Base-by-base conservation (phyloP, 805 yeast species). In the Sugiyamaella chiloensis region DNA sequence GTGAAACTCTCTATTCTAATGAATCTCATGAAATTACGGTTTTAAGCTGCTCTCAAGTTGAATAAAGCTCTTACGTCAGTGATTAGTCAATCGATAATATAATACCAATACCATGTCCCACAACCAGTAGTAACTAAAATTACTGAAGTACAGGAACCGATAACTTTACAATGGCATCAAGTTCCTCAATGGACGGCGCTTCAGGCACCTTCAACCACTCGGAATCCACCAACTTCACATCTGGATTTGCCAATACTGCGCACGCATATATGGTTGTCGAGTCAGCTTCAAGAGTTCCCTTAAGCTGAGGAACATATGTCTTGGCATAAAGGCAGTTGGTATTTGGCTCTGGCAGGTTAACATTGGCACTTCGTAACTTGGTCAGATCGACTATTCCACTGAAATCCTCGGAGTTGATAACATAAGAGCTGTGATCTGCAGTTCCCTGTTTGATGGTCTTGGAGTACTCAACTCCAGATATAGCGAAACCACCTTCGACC, bases 401-500 rank as follows among this genome's bases (percentile, higher is more conserved):
- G 36, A 48, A 48, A 17, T 48, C 52, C 12, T 44, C 48, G 7
- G 24, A 17, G 40, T 43, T 44, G 11, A 39, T 29, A n/a, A 40
- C 45, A 24, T 42, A 42, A 9, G 47, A 16, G 12, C 24, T 12
- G 34, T 14, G 16, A 9, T 9, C 40, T 9, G 30, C 27, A 14
- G 14, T 39, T n/a, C 16, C 44, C 23, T 24, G n/a, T 24, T 23
- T 45, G 34, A 47, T 14, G 2, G 35, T 35, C 40, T 21, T 36
- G 20, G 45, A 44, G 12, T 37, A 23, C 17, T 44, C 46, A 6
- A 31, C 14, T 5, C 37, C 47, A 8, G 44, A 42, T 17, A 50
- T 46, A 4, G 51, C 47, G 46, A 54, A 55, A 2, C 58, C 59
- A 4, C 56, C 56, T 31, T 55, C 58, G 7, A 44, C 30, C 11